Evolutionary conservation across 257 asterid genomes (phyloP).

Genomic region (Euphrasia confusa): DNA sequence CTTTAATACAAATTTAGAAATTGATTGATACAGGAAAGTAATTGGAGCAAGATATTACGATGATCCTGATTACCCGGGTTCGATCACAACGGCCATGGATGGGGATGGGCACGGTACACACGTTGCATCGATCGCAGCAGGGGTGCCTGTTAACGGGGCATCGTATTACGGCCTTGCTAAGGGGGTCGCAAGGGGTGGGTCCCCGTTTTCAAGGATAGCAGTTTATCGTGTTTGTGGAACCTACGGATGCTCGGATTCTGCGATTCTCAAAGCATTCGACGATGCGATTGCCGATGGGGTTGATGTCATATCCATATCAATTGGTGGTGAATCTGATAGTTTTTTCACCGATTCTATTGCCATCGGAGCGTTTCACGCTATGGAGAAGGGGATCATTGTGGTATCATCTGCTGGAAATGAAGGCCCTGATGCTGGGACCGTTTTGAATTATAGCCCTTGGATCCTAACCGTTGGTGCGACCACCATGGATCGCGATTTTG

Average conservation of each 20-base stretch:
- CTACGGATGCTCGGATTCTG: too few species aligned
- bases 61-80: constrained; percentile 17
- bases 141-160: constrained; percentile 52
- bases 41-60: constrained; percentile 74
- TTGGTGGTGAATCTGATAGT: too few species aligned
- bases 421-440: background rate
- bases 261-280: too few species aligned
- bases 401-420: background rate
- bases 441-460: background rate
- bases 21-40: constrained; percentile 41
- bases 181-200: constrained; percentile 73
- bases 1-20: too few species aligned
- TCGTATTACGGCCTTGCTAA: constrained; percentile 64
- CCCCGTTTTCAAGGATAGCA: constrained; percentile 27
- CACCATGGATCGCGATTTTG: background rate
- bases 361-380: background rate
- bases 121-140: constrained; percentile 57
- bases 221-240: constrained; percentile 40
- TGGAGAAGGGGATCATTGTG: background rate
- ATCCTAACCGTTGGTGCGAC: background rate
- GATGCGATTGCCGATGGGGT: too few species aligned
- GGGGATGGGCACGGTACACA: constrained; percentile 48
- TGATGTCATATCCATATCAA: too few species aligned
- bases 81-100: constrained; percentile 44
- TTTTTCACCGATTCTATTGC: too few species aligned